Conservation (phyloP, 2,329 filamentous ascomycete genomes). For the Dactylellina cionopaga region DNA sequence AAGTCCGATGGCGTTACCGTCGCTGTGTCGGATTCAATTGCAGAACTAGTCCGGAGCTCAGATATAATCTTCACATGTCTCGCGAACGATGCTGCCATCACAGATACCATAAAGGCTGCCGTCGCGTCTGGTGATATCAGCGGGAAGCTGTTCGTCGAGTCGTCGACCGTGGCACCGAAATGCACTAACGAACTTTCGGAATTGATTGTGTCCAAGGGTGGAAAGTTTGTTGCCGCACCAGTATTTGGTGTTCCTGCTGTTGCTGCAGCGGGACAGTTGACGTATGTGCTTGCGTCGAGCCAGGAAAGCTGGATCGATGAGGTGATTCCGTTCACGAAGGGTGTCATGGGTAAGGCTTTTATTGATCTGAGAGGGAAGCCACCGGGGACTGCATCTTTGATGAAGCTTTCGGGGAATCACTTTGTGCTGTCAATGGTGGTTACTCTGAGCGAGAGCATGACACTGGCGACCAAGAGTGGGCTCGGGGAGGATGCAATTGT, state of each 20-base stretch:
- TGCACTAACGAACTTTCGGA: conserved; percentile 75
- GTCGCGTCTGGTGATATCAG: conserved; percentile 65
- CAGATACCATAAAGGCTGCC: conserved; percentile 69
- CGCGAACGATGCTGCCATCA: conserved; percentile 78
- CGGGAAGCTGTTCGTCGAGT: conserved; percentile 84
- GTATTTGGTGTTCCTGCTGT: conserved; percentile 78
- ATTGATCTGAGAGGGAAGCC: conserved; percentile 77
- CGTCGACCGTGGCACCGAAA: conserved; percentile 86
- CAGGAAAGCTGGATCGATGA: conserved; percentile 69
- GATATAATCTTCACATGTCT: conserved; percentile 86
- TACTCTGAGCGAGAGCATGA: conserved; percentile 79
- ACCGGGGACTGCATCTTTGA: conserved; percentile 73
- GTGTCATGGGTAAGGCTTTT: conserved; percentile 74
- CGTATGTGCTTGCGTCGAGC: conserved; percentile 76
- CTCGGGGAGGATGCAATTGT: conserved; percentile 77
- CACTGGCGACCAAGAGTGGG: conserved; percentile 81
- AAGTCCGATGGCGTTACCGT: conserved; percentile 6
- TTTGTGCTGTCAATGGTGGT: conserved; percentile 79
- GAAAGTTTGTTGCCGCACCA: conserved; percentile 77
- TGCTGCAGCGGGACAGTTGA: conserved; percentile 75
- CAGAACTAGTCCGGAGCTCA: conserved; percentile 73
- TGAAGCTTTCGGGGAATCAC: conserved; percentile 88
- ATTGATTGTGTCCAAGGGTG: conserved; percentile 69
- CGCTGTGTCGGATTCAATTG: conserved; percentile 67
- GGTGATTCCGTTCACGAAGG: conserved; percentile 75